Conservation (phyloP, 2,329 filamentous ascomycete genomes). For the Paraphoma sp. region DNA sequence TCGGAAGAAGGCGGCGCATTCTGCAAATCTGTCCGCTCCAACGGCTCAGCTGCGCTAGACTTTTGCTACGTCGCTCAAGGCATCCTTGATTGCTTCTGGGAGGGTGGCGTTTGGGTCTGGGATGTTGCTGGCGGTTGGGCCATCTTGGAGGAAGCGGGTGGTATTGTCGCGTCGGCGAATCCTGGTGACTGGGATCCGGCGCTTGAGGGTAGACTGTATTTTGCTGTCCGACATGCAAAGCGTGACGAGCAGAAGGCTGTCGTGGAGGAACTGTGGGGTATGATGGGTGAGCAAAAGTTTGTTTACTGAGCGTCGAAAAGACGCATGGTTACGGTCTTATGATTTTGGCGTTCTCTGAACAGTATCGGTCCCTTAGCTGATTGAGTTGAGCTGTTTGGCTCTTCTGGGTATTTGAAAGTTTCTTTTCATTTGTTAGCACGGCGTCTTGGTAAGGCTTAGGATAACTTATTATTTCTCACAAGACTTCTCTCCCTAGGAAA, state of each 20-base stretch:
- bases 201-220: slow-evolving; percentile 43
- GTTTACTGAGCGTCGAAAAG: slow-evolving; percentile 15
- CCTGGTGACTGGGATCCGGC: slow-evolving; percentile 44
- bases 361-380: too few relatives aligned
- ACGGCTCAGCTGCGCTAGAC: slow-evolving; percentile 46
- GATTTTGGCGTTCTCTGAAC: too few relatives aligned
- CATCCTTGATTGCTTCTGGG: slow-evolving; percentile 46
- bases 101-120: slow-evolving; percentile 46
- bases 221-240: slow-evolving; percentile 41
- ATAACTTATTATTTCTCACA: too few relatives aligned
- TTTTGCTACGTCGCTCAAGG: slow-evolving; percentile 50
- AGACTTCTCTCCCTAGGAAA: too few relatives aligned
- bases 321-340: too few relatives aligned
- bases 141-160: slow-evolving; percentile 48
- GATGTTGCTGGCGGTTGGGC: slow-evolving; percentile 48
- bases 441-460: too few relatives aligned
- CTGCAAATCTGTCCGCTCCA: slow-evolving; percentile 42
- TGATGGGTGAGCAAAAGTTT: slow-evolving; percentile 45
- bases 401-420: too few relatives aligned
- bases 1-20: slow-evolving; percentile 39
- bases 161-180: slow-evolving; percentile 45
- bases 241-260: slow-evolving; percentile 38
- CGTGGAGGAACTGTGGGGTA: slow-evolving; percentile 43
- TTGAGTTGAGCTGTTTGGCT: too few relatives aligned
- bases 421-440: too few relatives aligned